Conservation (phyloP, 177 flowering plant species). For the Vitis hybrid region DNA sequence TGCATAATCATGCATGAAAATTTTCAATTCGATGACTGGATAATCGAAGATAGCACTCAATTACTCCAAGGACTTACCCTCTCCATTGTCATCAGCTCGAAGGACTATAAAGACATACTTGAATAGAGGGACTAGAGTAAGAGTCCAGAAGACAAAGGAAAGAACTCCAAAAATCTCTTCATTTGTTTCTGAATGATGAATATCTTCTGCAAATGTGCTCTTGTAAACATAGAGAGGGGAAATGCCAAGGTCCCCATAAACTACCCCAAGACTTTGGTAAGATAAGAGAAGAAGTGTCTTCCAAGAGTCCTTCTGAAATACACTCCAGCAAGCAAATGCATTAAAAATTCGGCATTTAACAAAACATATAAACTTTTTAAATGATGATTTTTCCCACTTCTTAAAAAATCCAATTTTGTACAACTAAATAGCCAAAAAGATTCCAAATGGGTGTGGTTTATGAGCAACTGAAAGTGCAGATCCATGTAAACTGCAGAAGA, state of each 20-base stretch:
- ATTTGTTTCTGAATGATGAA: constrained; percentile 84
- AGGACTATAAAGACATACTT: constrained; percentile 91
- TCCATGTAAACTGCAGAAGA: constrained; percentile 8
- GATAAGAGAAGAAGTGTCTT: constrained; percentile 65
- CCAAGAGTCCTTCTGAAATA: constrained; percentile 79
- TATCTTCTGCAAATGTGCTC: constrained; percentile 93
- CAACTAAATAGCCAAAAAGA: neutral
- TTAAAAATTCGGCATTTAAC: neutral
- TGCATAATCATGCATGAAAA: constrained; percentile 25
- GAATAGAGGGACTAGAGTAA: constrained; percentile 79
- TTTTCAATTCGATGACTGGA: constrained; percentile 3
- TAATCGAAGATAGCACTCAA: neutral
- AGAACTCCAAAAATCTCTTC: constrained; percentile 92
- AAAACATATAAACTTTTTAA: neutral
- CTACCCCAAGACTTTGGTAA: constrained; percentile 96
- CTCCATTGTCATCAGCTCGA: constrained; percentile 93
- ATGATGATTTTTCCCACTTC: neutral
- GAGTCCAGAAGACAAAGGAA: constrained; percentile 93
- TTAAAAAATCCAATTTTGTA: neutral
- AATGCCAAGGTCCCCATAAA: constrained; percentile 88
- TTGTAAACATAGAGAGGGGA: constrained; percentile 90
- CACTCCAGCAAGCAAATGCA: constrained; percentile 4
- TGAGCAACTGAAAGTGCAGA: neutral
- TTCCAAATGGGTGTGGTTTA: neutral
- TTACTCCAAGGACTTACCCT: constrained; percentile 49